phyloP scores from a whole-genome alignment of 306 rosid genomes.

The Cicer pinnatifidum region DNA sequence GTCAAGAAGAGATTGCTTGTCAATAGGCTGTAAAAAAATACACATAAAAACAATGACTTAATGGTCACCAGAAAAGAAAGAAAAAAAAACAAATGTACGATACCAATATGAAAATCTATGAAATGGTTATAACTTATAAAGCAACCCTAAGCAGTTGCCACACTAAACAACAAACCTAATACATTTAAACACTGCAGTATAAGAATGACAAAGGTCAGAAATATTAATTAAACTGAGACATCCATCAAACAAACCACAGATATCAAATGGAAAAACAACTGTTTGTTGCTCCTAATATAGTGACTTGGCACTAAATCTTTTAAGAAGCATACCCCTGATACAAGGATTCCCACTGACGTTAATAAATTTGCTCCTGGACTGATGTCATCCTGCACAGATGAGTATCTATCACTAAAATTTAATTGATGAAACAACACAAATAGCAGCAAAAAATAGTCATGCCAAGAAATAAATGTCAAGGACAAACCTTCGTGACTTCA shows the following conservation, averaged over 20 bases:
- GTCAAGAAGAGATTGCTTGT: slow-evolving; percentile 97
- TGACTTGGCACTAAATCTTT: slow-evolving; percentile 35
- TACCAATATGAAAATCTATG: slow-evolving; percentile 7
- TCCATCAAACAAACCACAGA: slow-evolving; percentile 27
- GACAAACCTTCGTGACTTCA: slow-evolving; percentile 78
- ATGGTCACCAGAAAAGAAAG: slow-evolving; percentile 26
- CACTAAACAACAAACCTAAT: slow-evolving; percentile 32
- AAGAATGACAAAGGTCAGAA: slow-evolving; percentile 25
- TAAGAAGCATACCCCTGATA: slow-evolving; percentile 80
- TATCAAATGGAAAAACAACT: slow-evolving; percentile 15
- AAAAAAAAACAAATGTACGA: slow-evolving; percentile 11
- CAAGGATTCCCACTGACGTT: slow-evolving; percentile 85
- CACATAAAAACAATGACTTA: slow-evolving; percentile 34
- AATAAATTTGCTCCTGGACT: slow-evolving; percentile 93
- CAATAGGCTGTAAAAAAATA: slow-evolving; percentile 76
- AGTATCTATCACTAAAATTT: slow-evolving; percentile 24
- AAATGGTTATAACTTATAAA: not conserved
- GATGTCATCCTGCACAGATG: slow-evolving; percentile 76
- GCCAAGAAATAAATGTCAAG: slow-evolving; percentile 35
- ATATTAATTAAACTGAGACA: slow-evolving; percentile 33
- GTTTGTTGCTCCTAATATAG: slow-evolving; percentile 28
- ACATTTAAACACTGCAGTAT: slow-evolving; percentile 18
- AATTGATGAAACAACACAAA: slow-evolving; percentile 1
- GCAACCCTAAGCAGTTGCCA: slow-evolving; percentile 29
- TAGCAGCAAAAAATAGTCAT: slow-evolving; percentile 29